Evolutionary conservation across 2,329 filamentous ascomycete genomes (phyloP), one percentile per base, ranked within the genome.

Genomic region (Tolypocladium capitatum): DNA sequence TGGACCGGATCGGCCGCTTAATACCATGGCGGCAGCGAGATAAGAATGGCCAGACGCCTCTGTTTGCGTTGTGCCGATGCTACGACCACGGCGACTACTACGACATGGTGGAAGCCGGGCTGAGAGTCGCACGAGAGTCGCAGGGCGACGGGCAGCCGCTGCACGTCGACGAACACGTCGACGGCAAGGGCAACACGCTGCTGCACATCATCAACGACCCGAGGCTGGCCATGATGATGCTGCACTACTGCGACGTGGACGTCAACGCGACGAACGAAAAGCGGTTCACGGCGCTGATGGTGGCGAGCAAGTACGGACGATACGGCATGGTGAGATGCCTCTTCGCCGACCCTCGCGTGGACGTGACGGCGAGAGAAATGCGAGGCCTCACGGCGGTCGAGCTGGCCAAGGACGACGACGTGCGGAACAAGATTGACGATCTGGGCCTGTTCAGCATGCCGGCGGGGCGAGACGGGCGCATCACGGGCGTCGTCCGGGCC

Each of bases 271-370:
- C 83, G 9, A 98, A 98, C 60, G 90, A 97, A 57, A 95, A 88
- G 68, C 84, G 80, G 43, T 97, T 98, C 60, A 98, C 94, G 0
- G 83, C 92, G 2, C 72, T 98, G 48, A 98, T 98, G 92, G 85
- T 98, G 52, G 91, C 91, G 8, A 97, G 91, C 75, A 98, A 98
- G 64, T 98, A 97, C 60, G 92, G 92, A 32, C 80, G 92, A 52
- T 84, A 94, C 47, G 92, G 97, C 57, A 87, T 95, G 73, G 91
- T 98, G 18, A 77, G 90, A 49, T 82, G 83, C 10, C 74, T 98
- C 6, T 97, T 94, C 63, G 78, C 83, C 38, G 92, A 98, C 61
- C 79, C 87, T 24, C 75, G 94, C 56, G 88, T 96, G 5, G 92
- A 98, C 60, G 68, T 91, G 14, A 81, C 84, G 38, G 80, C 90